These are phyloP conservation scores for Cordyceps cicadae DNA, from an alignment of 2,329 filamentous ascomycete genomes.

Conservation along the genomic window DNA sequence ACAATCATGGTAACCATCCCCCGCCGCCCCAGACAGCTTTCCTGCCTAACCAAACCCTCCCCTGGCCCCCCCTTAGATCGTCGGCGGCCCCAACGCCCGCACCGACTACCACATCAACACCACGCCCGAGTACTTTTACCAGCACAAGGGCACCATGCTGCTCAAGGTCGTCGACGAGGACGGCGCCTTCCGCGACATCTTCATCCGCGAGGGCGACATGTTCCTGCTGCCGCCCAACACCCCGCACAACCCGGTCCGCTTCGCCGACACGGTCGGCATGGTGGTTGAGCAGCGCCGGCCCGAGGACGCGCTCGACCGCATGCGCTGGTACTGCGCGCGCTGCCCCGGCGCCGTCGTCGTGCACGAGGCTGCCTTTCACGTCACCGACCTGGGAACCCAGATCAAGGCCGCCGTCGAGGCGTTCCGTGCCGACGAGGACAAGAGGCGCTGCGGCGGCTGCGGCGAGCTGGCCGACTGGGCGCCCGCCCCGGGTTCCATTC, in stretches of 20 bases:
- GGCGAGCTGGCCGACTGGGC: constrained; percentile 66
- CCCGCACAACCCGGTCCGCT: constrained; percentile 93
- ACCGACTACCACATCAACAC: constrained; percentile 97
- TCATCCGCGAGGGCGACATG: constrained; percentile 88
- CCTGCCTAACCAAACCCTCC: not conserved
- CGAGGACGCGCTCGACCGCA: constrained; percentile 58
- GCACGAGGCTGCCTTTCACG: constrained; percentile 80
- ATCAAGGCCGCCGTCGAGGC: constrained; percentile 84
- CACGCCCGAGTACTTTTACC: constrained; percentile 97
- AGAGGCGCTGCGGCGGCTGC: constrained; percentile 69
- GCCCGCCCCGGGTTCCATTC: constrained; percentile 51
- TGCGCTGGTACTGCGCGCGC: constrained; percentile 81
- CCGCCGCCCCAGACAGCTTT: not conserved
- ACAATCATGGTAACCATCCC: constrained; percentile 61
- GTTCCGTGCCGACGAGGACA: constrained; percentile 60
- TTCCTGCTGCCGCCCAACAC: constrained; percentile 89
- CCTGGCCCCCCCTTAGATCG: constrained; percentile 63
- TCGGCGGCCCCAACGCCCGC: constrained; percentile 89
- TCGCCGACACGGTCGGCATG: constrained; percentile 86
- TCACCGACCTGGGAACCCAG: constrained; percentile 84
- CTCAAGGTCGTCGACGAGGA: constrained; percentile 77
- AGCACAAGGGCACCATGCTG: constrained; percentile 86
- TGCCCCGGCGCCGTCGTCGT: constrained; percentile 57
- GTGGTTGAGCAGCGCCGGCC: constrained; percentile 83
- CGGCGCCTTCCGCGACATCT: constrained; percentile 67